Percentiles rank a stretch among this genome's conserved stretches.
phyloP scores from a whole-genome alignment of 73 alveolate species.

The Tetrahymena borealis region DNA sequence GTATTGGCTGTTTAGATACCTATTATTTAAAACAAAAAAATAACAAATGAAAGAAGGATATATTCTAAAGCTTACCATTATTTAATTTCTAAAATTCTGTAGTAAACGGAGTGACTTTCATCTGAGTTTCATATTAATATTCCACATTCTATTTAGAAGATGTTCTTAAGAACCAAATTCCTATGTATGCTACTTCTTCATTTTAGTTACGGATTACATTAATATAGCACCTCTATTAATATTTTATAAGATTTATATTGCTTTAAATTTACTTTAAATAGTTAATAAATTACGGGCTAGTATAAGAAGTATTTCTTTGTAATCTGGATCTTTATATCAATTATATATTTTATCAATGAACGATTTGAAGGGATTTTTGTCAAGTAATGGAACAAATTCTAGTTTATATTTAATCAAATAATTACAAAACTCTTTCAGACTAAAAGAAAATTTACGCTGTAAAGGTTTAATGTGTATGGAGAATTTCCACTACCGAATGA shows the following conservation, averaged over 20 bases:
- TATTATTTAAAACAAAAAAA: neutral
- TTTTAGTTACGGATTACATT: neutral
- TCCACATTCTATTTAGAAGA: neutral
- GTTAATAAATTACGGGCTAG: neutral
- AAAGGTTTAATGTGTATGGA: neutral
- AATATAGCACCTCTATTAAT: neutral
- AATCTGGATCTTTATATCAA: neutral
- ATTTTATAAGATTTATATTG: neutral
- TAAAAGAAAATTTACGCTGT: neutral
- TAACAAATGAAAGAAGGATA: neutral
- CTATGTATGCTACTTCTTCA: neutral
- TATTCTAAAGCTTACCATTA: neutral
- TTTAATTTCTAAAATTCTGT: neutral
- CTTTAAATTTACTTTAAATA: neutral
- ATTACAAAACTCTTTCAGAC: neutral
- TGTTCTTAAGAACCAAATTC: neutral
- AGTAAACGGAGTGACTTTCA: neutral
- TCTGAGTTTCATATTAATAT: neutral
- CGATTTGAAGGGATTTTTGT: neutral
- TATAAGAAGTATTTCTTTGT: neutral
- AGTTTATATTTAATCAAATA: neutral
- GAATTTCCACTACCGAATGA: neutral
- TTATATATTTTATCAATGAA: neutral
- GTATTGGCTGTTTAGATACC: neutral
- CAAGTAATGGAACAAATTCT: neutral